phyloP scores from a whole-genome alignment of 345 rosid species.

The Orychophragmus violaceus region DNA sequence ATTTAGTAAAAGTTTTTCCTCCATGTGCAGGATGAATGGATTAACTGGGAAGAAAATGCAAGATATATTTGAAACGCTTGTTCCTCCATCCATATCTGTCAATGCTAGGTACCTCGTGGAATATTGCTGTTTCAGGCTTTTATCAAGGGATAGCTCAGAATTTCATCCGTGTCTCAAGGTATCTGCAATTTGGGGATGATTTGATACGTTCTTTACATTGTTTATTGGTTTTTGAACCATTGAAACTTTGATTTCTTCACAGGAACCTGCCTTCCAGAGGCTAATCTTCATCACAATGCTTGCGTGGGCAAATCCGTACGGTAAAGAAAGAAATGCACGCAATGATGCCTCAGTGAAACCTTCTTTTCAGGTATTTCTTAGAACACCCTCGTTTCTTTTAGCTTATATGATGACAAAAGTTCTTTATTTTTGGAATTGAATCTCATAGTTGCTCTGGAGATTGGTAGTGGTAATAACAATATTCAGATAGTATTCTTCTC shows the following conservation, averaged over 20 bases:
- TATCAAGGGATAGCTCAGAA: conserved; percentile 72
- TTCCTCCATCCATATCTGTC: conserved; percentile 46
- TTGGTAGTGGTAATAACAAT: conserved; percentile 6
- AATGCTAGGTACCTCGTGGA: conserved; percentile 80
- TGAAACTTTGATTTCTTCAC: not conserved
- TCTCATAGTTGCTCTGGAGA: conserved; percentile 1
- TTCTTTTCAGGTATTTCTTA: conserved; percentile 54
- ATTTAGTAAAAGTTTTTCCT: not conserved
- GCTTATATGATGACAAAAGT: not conserved
- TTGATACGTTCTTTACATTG: not conserved
- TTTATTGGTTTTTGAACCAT: not conserved
- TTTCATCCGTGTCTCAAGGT: conserved; percentile 90
- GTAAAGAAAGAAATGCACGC: conserved; percentile 33
- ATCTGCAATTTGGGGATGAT: conserved; percentile 8
- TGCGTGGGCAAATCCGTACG: conserved; percentile 84
- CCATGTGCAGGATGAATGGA: conserved; percentile 87
- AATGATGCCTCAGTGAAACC: conserved; percentile 34
- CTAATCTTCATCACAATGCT: conserved; percentile 90
- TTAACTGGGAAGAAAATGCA: conserved; percentile 76
- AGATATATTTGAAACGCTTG: conserved; percentile 77
- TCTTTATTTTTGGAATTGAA: not conserved
- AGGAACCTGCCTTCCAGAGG: conserved; percentile 94
- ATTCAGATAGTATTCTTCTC: not conserved
- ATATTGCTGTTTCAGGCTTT: conserved; percentile 88
- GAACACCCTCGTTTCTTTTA: not conserved